phyloP scores from a whole-genome alignment of 2,329 filamentous ascomycete genomes.

The Phyllosticta ampelicida region DNA sequence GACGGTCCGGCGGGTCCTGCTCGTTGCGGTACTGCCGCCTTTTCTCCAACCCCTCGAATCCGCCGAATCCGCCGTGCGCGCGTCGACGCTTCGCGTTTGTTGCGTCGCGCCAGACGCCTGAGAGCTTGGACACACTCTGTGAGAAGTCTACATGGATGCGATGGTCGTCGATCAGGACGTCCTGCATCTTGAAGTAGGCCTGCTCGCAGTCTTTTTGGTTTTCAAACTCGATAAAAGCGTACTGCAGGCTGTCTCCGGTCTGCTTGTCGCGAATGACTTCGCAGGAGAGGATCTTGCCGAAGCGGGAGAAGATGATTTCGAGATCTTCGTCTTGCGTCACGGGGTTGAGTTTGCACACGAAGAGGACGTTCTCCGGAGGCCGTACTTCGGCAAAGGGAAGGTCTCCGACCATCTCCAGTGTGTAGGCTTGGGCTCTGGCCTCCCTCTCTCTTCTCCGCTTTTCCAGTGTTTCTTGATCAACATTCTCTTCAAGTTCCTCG shows the following conservation, averaged over 20 bases:
- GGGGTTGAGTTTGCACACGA: constrained; percentile 97
- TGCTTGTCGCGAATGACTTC: constrained; percentile 92
- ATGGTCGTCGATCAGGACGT: constrained; percentile 90
- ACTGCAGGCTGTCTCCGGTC: constrained; percentile 90
- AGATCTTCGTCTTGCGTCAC: constrained; percentile 92
- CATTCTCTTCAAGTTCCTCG: constrained; percentile 65
- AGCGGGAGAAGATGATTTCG: constrained; percentile 91
- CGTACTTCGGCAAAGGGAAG: constrained; percentile 95
- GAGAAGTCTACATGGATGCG: constrained; percentile 98
- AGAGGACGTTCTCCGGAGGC: constrained; percentile 91
- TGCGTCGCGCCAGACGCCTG: constrained; percentile 76
- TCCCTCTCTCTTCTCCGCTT: constrained; percentile 75
- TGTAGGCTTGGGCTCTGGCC: constrained; percentile 85
- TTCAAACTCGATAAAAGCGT: constrained; percentile 95
- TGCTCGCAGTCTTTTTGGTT: constrained; percentile 87
- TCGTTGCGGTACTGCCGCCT: constrained; percentile 78
- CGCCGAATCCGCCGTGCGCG: constrained; percentile 67
- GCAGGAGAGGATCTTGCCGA: constrained; percentile 88
- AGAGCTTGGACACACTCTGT: constrained; percentile 79
- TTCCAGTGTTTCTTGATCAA: constrained; percentile 72
- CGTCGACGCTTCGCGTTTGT: constrained; percentile 69
- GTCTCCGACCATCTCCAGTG: constrained; percentile 95
- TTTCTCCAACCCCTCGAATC: constrained; percentile 78
- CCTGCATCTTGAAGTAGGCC: constrained; percentile 98
- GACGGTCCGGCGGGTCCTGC: constrained; percentile 14